Evolutionary conservation across 2,329 filamentous ascomycete species (phyloP).

Genomic region (Pleoardoris graminearum): DNA sequence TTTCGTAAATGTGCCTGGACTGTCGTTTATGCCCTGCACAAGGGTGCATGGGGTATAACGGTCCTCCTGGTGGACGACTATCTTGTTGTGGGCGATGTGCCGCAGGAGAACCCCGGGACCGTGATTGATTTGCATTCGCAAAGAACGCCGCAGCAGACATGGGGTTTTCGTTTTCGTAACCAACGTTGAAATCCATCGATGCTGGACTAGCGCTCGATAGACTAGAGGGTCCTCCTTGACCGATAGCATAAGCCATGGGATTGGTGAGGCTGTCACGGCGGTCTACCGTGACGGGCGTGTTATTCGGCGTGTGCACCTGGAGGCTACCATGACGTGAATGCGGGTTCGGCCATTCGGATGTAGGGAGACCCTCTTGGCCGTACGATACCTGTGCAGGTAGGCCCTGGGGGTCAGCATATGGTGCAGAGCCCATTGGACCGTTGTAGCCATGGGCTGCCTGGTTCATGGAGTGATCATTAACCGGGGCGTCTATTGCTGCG

Average conservation of each 20-base stretch:
- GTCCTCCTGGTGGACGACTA: slow-evolving; percentile 29
- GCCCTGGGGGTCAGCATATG: slow-evolving; percentile 29
- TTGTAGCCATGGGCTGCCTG: slow-evolving; percentile 43
- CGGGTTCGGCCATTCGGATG: slow-evolving; percentile 44
- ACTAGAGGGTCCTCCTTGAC: slow-evolving; percentile 57
- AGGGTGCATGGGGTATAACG: slow-evolving; percentile 36
- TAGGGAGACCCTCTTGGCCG: slow-evolving; percentile 28
- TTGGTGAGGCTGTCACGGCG: slow-evolving; percentile 42
- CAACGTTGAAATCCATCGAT: slow-evolving; percentile 44
- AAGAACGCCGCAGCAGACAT: slow-evolving; percentile 42
- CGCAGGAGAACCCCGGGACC: slow-evolving; percentile 32
- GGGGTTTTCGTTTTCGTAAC: slow-evolving; percentile 52
- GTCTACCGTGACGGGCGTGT: slow-evolving; percentile 45
- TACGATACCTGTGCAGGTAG: slow-evolving; percentile 38
- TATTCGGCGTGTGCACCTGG: slow-evolving; percentile 49
- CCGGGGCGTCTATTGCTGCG: slow-evolving; percentile 78
- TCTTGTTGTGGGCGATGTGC: slow-evolving; percentile 33
- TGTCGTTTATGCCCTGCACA: slow-evolving; percentile 54
- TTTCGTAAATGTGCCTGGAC: slow-evolving; percentile 79
- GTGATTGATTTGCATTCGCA: slow-evolving; percentile 37
- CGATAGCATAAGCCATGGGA: slow-evolving; percentile 65
- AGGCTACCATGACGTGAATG: slow-evolving; percentile 50
- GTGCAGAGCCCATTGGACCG: slow-evolving; percentile 43
- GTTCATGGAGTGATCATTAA: slow-evolving; percentile 59
- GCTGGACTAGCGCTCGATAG: slow-evolving; percentile 63